Conservation (phyloP, 2,329 filamentous ascomycete species). For the Dothideomycetes sp. region DNA sequence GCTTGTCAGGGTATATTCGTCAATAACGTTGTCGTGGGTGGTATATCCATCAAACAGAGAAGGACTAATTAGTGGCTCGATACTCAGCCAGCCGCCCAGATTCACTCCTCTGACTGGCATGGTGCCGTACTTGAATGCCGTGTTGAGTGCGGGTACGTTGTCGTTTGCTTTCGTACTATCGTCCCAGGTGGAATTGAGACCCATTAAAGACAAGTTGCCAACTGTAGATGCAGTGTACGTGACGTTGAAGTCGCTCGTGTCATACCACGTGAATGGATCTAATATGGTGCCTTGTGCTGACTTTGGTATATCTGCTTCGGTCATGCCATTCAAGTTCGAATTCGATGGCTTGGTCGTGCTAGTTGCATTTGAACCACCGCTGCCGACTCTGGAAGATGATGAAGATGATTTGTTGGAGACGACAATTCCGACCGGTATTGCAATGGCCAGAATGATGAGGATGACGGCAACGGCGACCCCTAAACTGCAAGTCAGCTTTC, state of each 20-base stretch:
- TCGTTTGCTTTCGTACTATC: slow-evolving; percentile 69
- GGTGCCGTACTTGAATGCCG: slow-evolving; percentile 67
- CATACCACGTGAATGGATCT: slow-evolving; percentile 86
- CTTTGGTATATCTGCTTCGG: slow-evolving; percentile 33
- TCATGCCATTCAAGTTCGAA: slow-evolving; percentile 33
- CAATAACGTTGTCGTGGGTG: slow-evolving; percentile 55
- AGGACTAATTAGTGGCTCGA: slow-evolving; percentile 93
- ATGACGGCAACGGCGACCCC: slow-evolving; percentile 22
- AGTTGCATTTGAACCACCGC: slow-evolving; percentile 11
- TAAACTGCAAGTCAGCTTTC: slow-evolving; percentile 11
- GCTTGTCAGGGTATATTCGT: slow-evolving; percentile 72
- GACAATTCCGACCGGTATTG: slow-evolving; percentile 36
- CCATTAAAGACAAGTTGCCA: slow-evolving; percentile 83
- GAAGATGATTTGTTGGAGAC: slow-evolving; percentile 29
- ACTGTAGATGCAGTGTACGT: slow-evolving; percentile 82
- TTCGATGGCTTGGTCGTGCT: slow-evolving; percentile 26
- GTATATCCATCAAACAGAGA: slow-evolving; percentile 69
- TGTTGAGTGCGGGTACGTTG: slow-evolving; percentile 65
- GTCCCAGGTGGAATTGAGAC: slow-evolving; percentile 74
- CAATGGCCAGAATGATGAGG: slow-evolving; percentile 32
- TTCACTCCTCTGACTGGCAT: slow-evolving; percentile 83
- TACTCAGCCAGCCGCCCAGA: slow-evolving; percentile 81
- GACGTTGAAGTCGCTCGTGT: slow-evolving; percentile 83
- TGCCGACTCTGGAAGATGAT: slow-evolving; percentile 11
- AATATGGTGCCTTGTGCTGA: slow-evolving; percentile 64